Base-by-base conservation (phyloP, 2,329 filamentous ascomycete species). In the Volutella citrinella region DNA sequence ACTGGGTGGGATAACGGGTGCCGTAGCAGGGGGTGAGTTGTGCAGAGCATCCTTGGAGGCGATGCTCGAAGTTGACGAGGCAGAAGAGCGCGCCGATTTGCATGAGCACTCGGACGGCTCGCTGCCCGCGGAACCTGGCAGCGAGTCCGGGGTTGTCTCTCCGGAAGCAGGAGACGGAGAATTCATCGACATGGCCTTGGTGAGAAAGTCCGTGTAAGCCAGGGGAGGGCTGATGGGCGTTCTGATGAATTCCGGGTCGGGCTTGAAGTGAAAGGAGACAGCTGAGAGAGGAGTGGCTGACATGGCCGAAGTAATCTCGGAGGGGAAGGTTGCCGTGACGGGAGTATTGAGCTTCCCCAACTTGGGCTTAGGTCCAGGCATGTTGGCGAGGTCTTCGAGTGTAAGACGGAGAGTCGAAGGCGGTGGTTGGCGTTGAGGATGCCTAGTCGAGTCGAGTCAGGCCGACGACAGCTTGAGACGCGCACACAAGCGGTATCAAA, bases 161-260 rank as follows among this genome's bases (percentile, higher is more conserved):
- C 66, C 68, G 13, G 69, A 68, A 50, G 70, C 69, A 31, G 68
- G 66, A 24, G 81, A 75, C 8, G 86, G 85, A 44, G 82, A 88
- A 56, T 81, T 78, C 38, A 89, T 71, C 13, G 83, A 83, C 65
- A 94, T 80, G 40, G 82, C 81, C 65, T 89, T 91, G 32, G 60
- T 56, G 44, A 97, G 80, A 57, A 96, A 97, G 56, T 97, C 89
- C 48, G 87, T 84, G 59, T 97, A 97, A 38, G 91, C 90, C 15
- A 78, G 72, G 4, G 91, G 91, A 32, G 91, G 91, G 32, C 86
- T 94, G 60, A 97, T 95, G 30, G 90, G 90, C 5, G 90, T 96
- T 65, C 90, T 91, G 69, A 90, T 77, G 50, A 76, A 72, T 36
- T 70, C 69, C 7, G 66, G 58, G 20, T 64, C 67, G 8, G 66